These are phyloP conservation scores for Acaromyces ingoldii DNA, from an alignment of 1,284 basidiomycete species.

Conservation along the genomic window DNA sequence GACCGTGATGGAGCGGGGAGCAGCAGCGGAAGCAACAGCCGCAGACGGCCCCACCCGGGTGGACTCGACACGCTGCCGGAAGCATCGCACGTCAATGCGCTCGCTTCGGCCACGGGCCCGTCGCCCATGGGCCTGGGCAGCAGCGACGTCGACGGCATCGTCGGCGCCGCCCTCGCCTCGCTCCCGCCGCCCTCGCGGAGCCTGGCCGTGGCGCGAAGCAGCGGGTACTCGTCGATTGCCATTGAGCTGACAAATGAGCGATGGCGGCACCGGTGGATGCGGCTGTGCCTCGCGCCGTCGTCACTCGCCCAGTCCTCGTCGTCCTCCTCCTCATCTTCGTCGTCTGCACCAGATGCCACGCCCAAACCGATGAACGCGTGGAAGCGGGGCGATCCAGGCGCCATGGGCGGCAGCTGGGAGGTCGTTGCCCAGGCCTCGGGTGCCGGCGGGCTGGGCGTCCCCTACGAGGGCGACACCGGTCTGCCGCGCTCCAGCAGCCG, in stretches of 20 bases:
- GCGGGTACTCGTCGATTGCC: constrained; percentile 61
- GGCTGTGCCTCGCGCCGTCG: constrained; percentile 67
- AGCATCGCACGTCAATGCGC: constrained; percentile 44
- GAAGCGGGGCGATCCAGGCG: constrained; percentile 10
- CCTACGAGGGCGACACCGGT: constrained; percentile 9
- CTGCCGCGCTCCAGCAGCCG: constrained; percentile 2
- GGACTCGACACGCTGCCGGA: constrained; percentile 39
- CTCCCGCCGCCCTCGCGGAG: constrained; percentile 22
- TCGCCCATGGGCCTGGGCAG: constrained; percentile 22
- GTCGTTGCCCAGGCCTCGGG: constrained; percentile 5
- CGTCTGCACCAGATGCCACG: neutral
- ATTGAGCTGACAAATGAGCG: constrained; percentile 78
- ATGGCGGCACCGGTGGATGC: constrained; percentile 83
- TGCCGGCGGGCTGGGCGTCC: constrained; percentile 16
- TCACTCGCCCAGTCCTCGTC: neutral
- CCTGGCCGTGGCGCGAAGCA: constrained; percentile 26
- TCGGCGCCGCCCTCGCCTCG: constrained; percentile 30
- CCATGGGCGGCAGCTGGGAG: constrained; percentile 23
- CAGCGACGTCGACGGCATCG: constrained; percentile 23
- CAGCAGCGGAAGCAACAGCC: neutral
- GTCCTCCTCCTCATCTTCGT: neutral
- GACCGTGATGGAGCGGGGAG: neutral
- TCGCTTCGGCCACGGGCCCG: constrained; percentile 32
- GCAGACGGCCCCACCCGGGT: constrained; percentile 1
- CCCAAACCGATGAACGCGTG: neutral